Evolutionary conservation across 192 early-diverging fungal genomes (phyloP).

Genomic region (Allomyces macrogynus): DNA sequence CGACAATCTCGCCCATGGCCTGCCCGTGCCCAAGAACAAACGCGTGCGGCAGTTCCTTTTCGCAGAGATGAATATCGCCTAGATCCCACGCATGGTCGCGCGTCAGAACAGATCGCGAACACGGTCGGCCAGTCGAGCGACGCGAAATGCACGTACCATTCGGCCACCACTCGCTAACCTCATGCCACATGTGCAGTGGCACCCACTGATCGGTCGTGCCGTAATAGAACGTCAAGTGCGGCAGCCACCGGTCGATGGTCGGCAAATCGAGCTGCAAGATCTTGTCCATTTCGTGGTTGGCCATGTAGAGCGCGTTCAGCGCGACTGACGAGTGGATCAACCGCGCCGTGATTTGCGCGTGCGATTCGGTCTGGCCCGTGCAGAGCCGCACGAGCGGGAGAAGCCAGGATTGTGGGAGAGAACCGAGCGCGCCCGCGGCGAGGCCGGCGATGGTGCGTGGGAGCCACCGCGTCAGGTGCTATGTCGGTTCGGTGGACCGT

Average conservation of each 20-base stretch:
- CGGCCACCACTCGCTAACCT: constrained; percentile 44
- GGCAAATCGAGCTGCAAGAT: constrained; percentile 45
- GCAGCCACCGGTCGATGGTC: constrained; percentile 27
- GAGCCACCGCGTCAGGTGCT: constrained; percentile 11
- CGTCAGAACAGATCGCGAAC: neutral
- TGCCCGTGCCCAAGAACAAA: constrained; percentile 47
- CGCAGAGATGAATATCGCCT: constrained; percentile 31
- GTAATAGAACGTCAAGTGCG: constrained; percentile 62
- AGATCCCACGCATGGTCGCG: neutral
- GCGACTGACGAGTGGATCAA: constrained; percentile 41
- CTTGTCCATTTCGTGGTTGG: constrained; percentile 46
- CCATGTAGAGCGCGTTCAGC: constrained; percentile 46
- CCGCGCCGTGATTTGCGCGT: constrained; percentile 37
- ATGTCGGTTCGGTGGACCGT: constrained; percentile 15
- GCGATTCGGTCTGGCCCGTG: constrained; percentile 10
- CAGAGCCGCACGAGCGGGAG: constrained; percentile 7
- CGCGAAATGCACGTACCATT: constrained; percentile 14
- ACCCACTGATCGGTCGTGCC: constrained; percentile 56
- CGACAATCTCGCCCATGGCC: constrained; percentile 8
- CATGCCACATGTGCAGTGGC: constrained; percentile 39
- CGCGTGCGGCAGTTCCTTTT: constrained; percentile 54
- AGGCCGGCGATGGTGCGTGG: constrained; percentile 11
- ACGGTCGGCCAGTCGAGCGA: no score
- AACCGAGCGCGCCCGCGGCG: constrained; percentile 15
- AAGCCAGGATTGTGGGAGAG: constrained; percentile 11